Base-by-base conservation (phyloP, 768 basidiomycete species). In the Lentinula sp. region DNA sequence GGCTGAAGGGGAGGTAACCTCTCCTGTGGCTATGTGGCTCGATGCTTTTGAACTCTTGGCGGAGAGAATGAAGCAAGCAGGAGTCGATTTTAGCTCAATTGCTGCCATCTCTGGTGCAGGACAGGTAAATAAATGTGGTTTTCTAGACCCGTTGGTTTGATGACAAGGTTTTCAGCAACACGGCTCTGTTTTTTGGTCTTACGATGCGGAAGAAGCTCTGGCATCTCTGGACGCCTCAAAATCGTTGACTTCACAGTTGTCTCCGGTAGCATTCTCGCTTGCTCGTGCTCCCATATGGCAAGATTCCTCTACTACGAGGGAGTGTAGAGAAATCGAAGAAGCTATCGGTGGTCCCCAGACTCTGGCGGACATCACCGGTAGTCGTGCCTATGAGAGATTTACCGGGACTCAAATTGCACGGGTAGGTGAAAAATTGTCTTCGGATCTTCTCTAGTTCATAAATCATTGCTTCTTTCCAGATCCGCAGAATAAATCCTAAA, bases 351-450 rank as follows among this genome's bases (percentile, higher is more conserved):
- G 91, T 4, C 72, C 87, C 0, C 87, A 89, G 62, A 81, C 73
- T 5, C 76, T 95, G 7, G 86, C 92, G 8, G 84, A 89, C 68
- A 72, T 88, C 11, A 89, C 89, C 7, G 93, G 93, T 5, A 90
- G 88, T 70, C 79, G 89, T 51, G 92, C 91, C 1, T 92, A 95
- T 68, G 90, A 93, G 68, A 81, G 93, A 10, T 96, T 96, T 72
- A 94, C 93, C 0, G 93, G 89, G 15, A 83, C 85, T 42, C 93
- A 96, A 70, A 93, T 95, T 64, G 80, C 84, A 57, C 85, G 85
- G 72, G 89, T 91, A 61, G 61, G 79, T 59, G 57, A 40, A 7
- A n/a, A 43, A 11, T 7, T 52, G 46, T 48, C 21, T 21, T 16
- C 16, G n/a, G 18, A n/a, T 34, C 28, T 43, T 39, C n/a, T 43